phyloP scores from a whole-genome alignment of 2,329 filamentous ascomycete species.

The Pseudonectria buxi region DNA sequence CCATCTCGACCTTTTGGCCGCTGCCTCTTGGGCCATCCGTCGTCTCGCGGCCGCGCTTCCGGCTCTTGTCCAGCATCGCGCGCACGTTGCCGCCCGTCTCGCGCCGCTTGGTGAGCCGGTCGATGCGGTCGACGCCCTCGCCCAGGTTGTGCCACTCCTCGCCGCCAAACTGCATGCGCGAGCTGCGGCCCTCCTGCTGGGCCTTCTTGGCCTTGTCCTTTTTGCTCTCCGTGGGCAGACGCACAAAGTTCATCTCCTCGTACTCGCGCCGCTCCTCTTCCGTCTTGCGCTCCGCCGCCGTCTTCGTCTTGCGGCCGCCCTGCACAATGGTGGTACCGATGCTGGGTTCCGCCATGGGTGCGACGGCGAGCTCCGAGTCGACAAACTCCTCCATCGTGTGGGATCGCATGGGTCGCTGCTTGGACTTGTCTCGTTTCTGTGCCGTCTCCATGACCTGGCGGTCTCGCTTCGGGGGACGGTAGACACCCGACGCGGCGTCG shows the following conservation, averaged over 20 bases:
- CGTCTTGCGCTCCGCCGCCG: slow-evolving; percentile 64
- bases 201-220: slow-evolving; percentile 68
- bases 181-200: slow-evolving; percentile 41
- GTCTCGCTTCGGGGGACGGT: slow-evolving; percentile 81
- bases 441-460: slow-evolving; percentile 76
- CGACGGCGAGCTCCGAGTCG: slow-evolving; percentile 71
- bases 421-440: slow-evolving; percentile 51
- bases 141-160: slow-evolving; percentile 89
- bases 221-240: slow-evolving; percentile 79
- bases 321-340: slow-evolving; percentile 84
- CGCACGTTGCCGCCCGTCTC: slow-evolving; percentile 49
- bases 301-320: slow-evolving; percentile 74
- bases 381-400: slow-evolving; percentile 90
- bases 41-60: slow-evolving; percentile 68
- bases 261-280: slow-evolving; percentile 78
- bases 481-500: slow-evolving; percentile 58
- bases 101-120: slow-evolving; percentile 69
- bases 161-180: slow-evolving; percentile 69
- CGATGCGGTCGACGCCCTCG: slow-evolving; percentile 80
- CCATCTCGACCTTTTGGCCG: slow-evolving; percentile 54
- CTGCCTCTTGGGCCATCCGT: slow-evolving; percentile 62
- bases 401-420: slow-evolving; percentile 63
- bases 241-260: slow-evolving; percentile 87
- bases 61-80: slow-evolving; percentile 70
- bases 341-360: slow-evolving; percentile 77